Conservation (phyloP, 495 filamentous ascomycete genomes). For the Lentithecium fluviatile region DNA sequence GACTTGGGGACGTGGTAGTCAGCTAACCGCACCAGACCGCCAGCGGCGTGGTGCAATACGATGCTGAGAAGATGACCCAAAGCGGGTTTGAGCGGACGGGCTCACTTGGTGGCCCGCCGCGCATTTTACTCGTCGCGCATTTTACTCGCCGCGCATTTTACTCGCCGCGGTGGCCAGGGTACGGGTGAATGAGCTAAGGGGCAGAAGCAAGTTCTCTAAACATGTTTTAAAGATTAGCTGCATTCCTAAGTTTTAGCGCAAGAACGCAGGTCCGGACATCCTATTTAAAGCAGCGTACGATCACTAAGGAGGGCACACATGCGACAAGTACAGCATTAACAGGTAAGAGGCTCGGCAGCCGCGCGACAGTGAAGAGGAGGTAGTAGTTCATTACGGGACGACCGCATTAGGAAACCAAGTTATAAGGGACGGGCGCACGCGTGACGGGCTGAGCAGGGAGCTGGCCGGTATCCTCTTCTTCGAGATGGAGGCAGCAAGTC, state of each 20-base stretch:
- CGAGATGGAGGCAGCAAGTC: constrained; percentile 19
- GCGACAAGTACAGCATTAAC: constrained; percentile 19
- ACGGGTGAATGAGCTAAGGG: constrained; percentile 15
- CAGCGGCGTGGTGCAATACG: constrained; percentile 46
- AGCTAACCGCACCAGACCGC: constrained; percentile 34
- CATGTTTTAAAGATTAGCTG: constrained; percentile 9
- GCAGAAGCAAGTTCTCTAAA: constrained; percentile 22
- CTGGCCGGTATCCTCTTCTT: constrained; percentile 21
- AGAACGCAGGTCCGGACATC: constrained; percentile 18
- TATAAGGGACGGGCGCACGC: constrained; percentile 33
- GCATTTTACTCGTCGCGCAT: constrained; percentile 28
- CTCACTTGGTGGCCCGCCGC: constrained; percentile 37
- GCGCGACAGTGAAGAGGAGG: constrained; percentile 21
- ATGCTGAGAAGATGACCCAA: constrained; percentile 33
- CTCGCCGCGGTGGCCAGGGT: constrained; percentile 28
- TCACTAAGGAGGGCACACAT: constrained; percentile 21
- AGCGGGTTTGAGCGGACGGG: constrained; percentile 33
- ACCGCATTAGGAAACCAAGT: constrained; percentile 48
- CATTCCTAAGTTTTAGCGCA: constrained; percentile 22
- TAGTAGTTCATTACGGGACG: constrained; percentile 42
- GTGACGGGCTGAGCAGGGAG: constrained; percentile 22
- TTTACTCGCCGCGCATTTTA: constrained; percentile 36
- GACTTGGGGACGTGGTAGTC: constrained; percentile 50
- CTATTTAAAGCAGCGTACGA: constrained; percentile 30
- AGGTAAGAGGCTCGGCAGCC: constrained; percentile 24